Percentiles rank a stretch among this genome's conserved stretches.
phyloP scores from a whole-genome alignment of 2,329 filamentous ascomycete species.

The Diaporthe capsici region DNA sequence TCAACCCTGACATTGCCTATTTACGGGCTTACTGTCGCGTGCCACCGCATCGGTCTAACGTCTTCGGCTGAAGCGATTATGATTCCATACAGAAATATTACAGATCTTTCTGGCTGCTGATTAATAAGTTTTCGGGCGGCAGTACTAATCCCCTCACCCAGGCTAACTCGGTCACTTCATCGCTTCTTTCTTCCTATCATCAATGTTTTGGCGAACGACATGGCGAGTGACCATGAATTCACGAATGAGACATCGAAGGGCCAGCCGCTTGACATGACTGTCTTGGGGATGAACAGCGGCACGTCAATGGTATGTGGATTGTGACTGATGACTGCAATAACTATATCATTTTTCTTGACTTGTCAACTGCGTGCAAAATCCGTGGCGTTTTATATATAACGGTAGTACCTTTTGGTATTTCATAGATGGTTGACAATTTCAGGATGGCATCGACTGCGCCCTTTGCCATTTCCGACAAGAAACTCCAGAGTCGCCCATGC shows the following conservation, averaged over 20 bases:
- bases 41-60: background rate
- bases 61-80: background rate
- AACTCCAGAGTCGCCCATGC: background rate
- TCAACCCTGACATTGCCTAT: too few species aligned
- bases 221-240: background rate
- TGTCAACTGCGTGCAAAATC: fast-evolving
- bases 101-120: background rate
- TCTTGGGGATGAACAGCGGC: conserved; percentile 8
- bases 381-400: too few species aligned
- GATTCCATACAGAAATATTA: background rate
- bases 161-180: background rate
- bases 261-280: background rate
- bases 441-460: background rate
- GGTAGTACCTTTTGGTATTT: background rate
- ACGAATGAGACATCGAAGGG: background rate
- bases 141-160: background rate
- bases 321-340: background rate
- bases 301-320: background rate
- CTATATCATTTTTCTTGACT: background rate
- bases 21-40: too few species aligned
- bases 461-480: background rate
- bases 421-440: background rate
- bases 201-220: background rate
- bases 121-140: background rate
- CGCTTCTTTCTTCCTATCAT: background rate